Conservation (phyloP, 306 rosid species). For the Quercus alba region DNA sequence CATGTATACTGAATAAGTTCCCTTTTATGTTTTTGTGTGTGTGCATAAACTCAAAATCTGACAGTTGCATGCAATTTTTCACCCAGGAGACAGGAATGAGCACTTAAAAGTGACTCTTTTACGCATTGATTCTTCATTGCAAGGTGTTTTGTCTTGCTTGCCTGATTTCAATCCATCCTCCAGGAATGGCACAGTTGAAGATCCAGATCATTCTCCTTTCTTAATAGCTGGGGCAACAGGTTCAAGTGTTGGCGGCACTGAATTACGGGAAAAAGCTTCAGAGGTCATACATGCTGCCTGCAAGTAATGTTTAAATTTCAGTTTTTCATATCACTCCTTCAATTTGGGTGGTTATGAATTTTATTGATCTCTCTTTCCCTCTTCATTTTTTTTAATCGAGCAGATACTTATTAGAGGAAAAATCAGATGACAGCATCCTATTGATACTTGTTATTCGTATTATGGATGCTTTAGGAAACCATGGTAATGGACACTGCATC, state of each 20-base stretch:
- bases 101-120: conserved; percentile 95
- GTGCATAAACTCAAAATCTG: neutral
- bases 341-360: conserved; percentile 22
- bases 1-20: neutral
- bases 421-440: conserved; percentile 90
- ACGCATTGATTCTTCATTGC: conserved; percentile 89
- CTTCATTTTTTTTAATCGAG: conserved; percentile 3
- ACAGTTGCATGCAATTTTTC: conserved; percentile 25
- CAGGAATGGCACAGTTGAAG: conserved; percentile 60
- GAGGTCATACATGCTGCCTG: conserved; percentile 80
- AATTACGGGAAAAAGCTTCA: conserved; percentile 85
- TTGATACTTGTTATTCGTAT: conserved; percentile 84
- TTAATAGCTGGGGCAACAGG: conserved; percentile 96
- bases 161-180: conserved; percentile 84
- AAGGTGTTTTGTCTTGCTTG: conserved; percentile 95
- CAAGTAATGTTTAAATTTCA: conserved; percentile 58
- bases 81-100: conserved; percentile 91
- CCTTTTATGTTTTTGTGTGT: neutral
- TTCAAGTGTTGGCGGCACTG: conserved; percentile 70
- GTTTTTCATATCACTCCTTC: conserved; percentile 15
- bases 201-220: conserved; percentile 48
- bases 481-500: conserved; percentile 52
- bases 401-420: conserved; percentile 80
- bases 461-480: conserved; percentile 92
- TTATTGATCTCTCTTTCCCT: conserved; percentile 9